A percentile compares a stretch with the other conserved stretches of the same genome.
Conservation (phyloP, 257 asterid genomes). For the Verbascum thapsus region DNA sequence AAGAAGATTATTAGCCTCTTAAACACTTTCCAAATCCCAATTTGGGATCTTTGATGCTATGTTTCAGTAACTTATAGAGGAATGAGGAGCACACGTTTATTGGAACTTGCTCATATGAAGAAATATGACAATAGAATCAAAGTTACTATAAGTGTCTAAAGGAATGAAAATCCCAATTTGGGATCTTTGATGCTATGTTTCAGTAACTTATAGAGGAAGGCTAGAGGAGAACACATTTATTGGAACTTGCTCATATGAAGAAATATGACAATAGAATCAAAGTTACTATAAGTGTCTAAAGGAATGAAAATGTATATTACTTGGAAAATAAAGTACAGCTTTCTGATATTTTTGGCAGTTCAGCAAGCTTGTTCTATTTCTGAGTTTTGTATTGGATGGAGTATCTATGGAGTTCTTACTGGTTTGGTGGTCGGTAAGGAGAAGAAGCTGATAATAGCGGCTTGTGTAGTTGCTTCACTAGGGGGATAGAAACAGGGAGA, state of each 20-base stretch:
- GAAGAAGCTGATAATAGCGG: neutral
- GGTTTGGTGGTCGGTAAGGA: constrained; percentile 1
- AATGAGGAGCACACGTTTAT: neutral
- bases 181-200: neutral
- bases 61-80: neutral
- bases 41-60: neutral
- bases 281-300: neutral
- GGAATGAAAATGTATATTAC: neutral
- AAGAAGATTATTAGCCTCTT: neutral
- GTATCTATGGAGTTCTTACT: neutral
- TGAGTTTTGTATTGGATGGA: too few relatives aligned
- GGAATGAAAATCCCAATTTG: neutral
- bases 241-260: constrained; percentile 1
- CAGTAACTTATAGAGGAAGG: neutral
- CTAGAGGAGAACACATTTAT: neutral
- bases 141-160: neutral
- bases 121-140: neutral
- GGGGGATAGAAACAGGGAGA: neutral
- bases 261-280: neutral
- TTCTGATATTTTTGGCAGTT: neutral
- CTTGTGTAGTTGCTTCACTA: neutral
- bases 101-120: constrained; percentile 1
- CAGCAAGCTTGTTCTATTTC: neutral
- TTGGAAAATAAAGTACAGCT: neutral
- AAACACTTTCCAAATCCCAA: neutral